These are phyloP conservation scores for Fusarium coicis DNA, from an alignment of 2,329 filamentous ascomycete species.

Conservation along the genomic window DNA sequence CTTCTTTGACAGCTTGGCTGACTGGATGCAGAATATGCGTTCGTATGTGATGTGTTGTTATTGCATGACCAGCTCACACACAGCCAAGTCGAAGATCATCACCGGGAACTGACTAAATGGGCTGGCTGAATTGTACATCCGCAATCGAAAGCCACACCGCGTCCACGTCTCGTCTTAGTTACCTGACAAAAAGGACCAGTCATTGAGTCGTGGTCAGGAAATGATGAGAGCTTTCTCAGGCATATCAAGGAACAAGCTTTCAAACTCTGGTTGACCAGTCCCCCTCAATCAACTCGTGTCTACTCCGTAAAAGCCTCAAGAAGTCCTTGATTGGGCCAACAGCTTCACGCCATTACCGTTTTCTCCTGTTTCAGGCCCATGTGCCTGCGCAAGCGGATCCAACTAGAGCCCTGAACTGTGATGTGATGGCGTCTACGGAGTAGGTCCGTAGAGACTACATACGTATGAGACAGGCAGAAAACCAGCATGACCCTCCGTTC, in stretches of 20 bases:
- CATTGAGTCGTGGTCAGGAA: slow-evolving; percentile 26
- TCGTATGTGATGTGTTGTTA: slow-evolving; percentile 39
- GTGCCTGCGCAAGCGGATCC: slow-evolving; percentile 35
- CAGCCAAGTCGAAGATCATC: background rate
- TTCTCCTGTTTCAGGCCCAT: slow-evolving; percentile 42
- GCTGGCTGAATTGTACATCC: background rate
- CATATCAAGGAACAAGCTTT: background rate
- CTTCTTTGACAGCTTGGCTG: slow-evolving; percentile 33
- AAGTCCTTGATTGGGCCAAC: slow-evolving; percentile 27
- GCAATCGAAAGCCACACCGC: background rate
- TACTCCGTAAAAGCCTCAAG: slow-evolving; percentile 10
- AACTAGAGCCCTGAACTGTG: slow-evolving; percentile 4
- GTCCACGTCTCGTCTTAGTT: slow-evolving; percentile 4
- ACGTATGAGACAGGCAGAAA: background rate
- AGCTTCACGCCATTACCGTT: slow-evolving; percentile 24
- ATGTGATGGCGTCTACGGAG: slow-evolving; percentile 7
- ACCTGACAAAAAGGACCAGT: background rate
- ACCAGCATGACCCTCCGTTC: slow-evolving; percentile 9
- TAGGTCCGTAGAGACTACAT: background rate
- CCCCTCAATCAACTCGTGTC: slow-evolving; percentile 8
- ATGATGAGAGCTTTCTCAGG: slow-evolving; percentile 27
- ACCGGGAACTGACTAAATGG: background rate
- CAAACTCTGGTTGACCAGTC: slow-evolving; percentile 18
- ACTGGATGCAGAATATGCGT: slow-evolving; percentile 24
- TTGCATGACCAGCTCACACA: slow-evolving; percentile 28